Base-by-base conservation (phyloP, 2,329 filamentous ascomycete genomes). In the Trichoderma gracile region DNA sequence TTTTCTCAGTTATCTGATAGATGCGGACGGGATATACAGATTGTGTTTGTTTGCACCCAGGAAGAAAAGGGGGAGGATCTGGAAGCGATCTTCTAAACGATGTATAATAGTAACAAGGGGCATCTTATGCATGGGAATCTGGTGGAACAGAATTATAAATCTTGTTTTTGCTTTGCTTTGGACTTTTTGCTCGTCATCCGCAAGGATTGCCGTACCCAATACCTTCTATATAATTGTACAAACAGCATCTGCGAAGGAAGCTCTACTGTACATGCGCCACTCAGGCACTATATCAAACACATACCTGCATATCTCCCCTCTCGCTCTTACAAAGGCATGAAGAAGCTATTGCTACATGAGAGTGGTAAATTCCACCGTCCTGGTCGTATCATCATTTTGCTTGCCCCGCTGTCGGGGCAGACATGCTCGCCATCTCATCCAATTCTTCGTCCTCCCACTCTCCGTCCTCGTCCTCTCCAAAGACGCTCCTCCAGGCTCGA, bases 401-500 rank as follows among this genome's bases (percentile, higher is more conserved):
- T 53, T 69, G 67, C 19, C 68, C 69, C 7, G 71, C 69, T 33
- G 63, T 70, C 15, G 71, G 70, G 9, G 72, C 75, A 50, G 72
- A 72, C 75, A 77, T 77, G 67, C 71, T 70, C 23, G 73, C 73
- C 72, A 78, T 78, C 64, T 78, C 78, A 12, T 79, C 77, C 21
- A 78, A 71, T 63, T 82, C 80, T n/a, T 88, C 85, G 67, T 88
- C 86, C 68, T 82, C 77, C 73, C 80, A 76, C 17, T 87, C 86
- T 19, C 85, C 81, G 2, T 84, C 59, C 1, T 63, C 80, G 3
- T 82, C 80, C 0, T 81, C 80, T 0, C 89, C 90, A 63, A 86
- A 80, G 0, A 91, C 78, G 63, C 86, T 85, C 63, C 82, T 84
- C 87, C 90, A 94, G n/a, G 94, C 86, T 17, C 93, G 84, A 68